These are phyloP conservation scores for Sarocladium oryzae DNA, from an alignment of 2,329 filamentous ascomycete species.

Conservation along the genomic window DNA sequence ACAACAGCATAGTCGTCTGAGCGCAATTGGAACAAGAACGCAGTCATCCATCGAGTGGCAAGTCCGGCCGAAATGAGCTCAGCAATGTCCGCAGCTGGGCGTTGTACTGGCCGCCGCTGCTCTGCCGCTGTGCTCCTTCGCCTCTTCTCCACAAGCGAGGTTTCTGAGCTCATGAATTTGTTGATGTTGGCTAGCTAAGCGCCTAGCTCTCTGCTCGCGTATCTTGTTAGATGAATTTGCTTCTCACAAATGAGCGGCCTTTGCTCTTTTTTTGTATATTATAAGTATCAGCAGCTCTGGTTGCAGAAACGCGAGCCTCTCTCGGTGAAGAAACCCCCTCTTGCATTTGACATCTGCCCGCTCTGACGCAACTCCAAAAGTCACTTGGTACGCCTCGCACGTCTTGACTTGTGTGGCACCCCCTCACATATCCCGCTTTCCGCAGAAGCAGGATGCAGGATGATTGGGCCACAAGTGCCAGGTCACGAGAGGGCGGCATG, in stretches of 20 bases:
- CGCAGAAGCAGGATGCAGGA: too few species aligned
- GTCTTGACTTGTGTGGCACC: too few species aligned
- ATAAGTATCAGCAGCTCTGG: neutral
- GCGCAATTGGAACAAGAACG: neutral
- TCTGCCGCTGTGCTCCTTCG: neutral
- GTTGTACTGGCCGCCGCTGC: neutral
- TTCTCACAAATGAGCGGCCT: neutral
- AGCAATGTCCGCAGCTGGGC: neutral
- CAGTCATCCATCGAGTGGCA: constrained; percentile 6
- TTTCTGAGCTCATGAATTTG: constrained; percentile 2
- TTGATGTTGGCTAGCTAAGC: neutral
- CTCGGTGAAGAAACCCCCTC: too few species aligned
- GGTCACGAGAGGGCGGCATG: neutral
- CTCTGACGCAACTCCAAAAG: too few species aligned
- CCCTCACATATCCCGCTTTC: too few species aligned
- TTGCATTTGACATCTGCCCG: too few species aligned
- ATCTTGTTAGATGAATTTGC: neutral
- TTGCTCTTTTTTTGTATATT: neutral
- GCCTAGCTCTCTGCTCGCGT: neutral
- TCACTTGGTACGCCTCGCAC: too few species aligned
- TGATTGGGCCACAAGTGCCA: neutral
- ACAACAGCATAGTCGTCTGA: neutral
- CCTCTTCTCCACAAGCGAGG: neutral
- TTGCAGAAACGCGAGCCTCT: neutral
- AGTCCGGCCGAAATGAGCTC: constrained; percentile 1